Percentiles rank a stretch among this genome's conserved stretches.
Evolutionary conservation across 495 filamentous ascomycete genomes (phyloP).

Genomic region (Friedmanniomyces simplex): DNA sequence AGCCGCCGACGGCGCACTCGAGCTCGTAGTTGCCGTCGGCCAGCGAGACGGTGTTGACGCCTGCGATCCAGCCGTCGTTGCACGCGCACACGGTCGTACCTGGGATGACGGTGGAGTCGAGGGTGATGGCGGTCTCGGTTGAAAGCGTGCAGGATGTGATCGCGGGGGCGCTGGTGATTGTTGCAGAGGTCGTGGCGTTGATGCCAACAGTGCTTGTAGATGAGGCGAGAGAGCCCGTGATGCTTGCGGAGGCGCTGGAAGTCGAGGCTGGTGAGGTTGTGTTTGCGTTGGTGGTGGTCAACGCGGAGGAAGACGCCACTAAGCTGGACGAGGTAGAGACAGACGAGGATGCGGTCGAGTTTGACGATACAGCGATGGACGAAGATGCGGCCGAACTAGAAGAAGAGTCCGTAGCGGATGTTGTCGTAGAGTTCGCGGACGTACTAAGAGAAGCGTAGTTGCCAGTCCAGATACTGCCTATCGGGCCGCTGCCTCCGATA

Average conservation of each 20-base stretch:
- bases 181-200: neutral
- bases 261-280: neutral
- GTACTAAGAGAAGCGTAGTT: neutral
- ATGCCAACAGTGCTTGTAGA: neutral
- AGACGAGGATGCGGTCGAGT: neutral
- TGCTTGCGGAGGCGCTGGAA: neutral
- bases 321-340: neutral
- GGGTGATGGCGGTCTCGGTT: neutral
- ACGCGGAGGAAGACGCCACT: neutral
- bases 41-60: neutral
- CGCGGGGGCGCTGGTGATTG: neutral
- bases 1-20: neutral
- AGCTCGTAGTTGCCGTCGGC: neutral
- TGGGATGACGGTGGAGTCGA: neutral
- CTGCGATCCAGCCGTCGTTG: neutral
- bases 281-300: neutral
- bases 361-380: too few relatives aligned
- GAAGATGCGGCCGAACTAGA: neutral
- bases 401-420: neutral
- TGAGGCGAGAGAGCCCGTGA: neutral
- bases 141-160: neutral
- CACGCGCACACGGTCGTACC: neutral
- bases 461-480: neutral
- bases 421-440: neutral
- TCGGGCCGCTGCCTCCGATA: neutral